Evolutionary conservation across 2,329 filamentous ascomycete genomes (phyloP).

Genomic region (Trichoderma guizhouense): DNA sequence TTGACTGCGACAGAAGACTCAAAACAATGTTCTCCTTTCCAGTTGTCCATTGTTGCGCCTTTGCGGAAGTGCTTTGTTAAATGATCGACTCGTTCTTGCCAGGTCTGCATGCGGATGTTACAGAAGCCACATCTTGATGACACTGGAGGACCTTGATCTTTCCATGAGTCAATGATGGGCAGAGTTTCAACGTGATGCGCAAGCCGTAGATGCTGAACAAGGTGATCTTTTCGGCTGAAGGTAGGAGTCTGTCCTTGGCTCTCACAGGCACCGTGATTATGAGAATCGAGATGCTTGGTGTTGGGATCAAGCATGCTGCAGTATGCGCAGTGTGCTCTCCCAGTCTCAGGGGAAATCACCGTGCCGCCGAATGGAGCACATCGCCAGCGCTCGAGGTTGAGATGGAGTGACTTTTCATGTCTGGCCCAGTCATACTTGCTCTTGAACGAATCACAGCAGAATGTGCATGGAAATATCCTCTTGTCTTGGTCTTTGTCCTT

Average conservation of each 20-base stretch:
- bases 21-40: neutral
- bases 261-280: neutral
- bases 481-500: neutral
- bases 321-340: neutral
- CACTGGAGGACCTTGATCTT: neutral
- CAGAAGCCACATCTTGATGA: neutral
- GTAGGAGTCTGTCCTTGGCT: neutral
- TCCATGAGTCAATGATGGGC: neutral
- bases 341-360: neutral
- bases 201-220: neutral
- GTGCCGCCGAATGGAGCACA: neutral
- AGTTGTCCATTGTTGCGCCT: neutral
- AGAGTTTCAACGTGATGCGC: neutral
- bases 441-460: neutral
- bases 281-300: neutral
- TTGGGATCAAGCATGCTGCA: neutral
- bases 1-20: neutral
- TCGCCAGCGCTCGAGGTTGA: neutral
- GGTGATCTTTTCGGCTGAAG: neutral
- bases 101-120: neutral
- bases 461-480: neutral
- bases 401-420: neutral
- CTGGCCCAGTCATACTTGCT: neutral
- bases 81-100: neutral
- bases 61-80: neutral